These are phyloP conservation scores for Saturnispora ahearnii DNA, from an alignment of 805 yeast species.

Conservation along the genomic window DNA sequence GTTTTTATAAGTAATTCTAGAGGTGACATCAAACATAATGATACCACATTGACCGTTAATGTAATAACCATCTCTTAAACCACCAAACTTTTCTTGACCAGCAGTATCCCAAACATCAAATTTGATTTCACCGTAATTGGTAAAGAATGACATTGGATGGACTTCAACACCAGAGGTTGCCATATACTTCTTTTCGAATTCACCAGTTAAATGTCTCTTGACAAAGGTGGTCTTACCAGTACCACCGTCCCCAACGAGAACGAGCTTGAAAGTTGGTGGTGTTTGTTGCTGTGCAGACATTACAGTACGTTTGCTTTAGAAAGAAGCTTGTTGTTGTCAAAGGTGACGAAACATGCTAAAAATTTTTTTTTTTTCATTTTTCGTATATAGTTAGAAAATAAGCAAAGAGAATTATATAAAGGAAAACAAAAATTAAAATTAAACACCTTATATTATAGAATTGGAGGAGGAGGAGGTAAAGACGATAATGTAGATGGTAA, in stretches of 20 bases:
- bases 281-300: conserved; percentile 55
- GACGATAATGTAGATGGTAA: too few species aligned
- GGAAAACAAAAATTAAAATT: too few species aligned
- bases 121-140: conserved; percentile 97
- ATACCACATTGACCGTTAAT: conserved; percentile 99
- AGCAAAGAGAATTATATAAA: too few species aligned
- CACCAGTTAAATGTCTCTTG: conserved; percentile 99
- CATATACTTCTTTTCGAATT: conserved; percentile 96
- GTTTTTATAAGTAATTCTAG: conserved; percentile 98
- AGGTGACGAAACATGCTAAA: not conserved
- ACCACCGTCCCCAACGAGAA: conserved; percentile 99
- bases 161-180: conserved; percentile 99
- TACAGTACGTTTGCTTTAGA: not conserved
- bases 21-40: conserved; percentile 99
- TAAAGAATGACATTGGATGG: conserved; percentile 95
- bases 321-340: not conserved
- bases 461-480: too few species aligned
- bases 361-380: not conserved
- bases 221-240: conserved; percentile 99
- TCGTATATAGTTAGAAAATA: too few species aligned
- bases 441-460: too few species aligned
- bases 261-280: conserved; percentile 97
- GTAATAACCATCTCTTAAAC: conserved; percentile 98
- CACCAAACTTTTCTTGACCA: conserved; percentile 99
- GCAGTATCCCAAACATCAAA: conserved; percentile 99